phyloP scores from a whole-genome alignment of 2,329 filamentous ascomycete genomes.

The Rasamsonia emersonii region DNA sequence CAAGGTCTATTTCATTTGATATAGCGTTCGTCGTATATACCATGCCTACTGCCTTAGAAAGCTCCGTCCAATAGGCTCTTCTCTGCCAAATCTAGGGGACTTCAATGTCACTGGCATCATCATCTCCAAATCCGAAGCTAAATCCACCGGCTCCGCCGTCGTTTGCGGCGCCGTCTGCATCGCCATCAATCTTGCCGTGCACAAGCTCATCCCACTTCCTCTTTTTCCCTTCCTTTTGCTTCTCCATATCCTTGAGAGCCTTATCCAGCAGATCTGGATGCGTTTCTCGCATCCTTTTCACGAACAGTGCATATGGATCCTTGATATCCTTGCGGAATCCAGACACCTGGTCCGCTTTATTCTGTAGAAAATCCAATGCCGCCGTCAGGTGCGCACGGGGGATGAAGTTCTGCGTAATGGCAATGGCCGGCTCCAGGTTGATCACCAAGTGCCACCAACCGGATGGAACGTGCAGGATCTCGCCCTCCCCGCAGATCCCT shows the following conservation, averaged over 20 bases:
- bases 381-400: constrained; percentile 64
- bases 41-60: no score
- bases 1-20: no score
- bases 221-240: constrained; percentile 57
- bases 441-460: constrained; percentile 97
- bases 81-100: constrained; percentile 30
- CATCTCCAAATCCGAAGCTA: constrained; percentile 54
- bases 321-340: constrained; percentile 67
- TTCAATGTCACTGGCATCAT: constrained; percentile 47
- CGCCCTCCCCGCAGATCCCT: constrained; percentile 73
- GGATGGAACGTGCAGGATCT: constrained; percentile 84
- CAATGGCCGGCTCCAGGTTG: constrained; percentile 75
- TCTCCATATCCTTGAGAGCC: constrained; percentile 57
- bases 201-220: constrained; percentile 81
- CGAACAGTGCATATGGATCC: constrained; percentile 68
- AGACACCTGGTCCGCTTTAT: constrained; percentile 78
- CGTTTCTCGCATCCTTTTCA: constrained; percentile 53
- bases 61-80: no score
- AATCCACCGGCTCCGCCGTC: constrained; percentile 36
- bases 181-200: constrained; percentile 43
- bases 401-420: constrained; percentile 93
- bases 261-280: constrained; percentile 61
- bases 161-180: constrained; percentile 7
- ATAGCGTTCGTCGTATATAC: no score
- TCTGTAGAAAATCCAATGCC: constrained; percentile 69